Conservation (phyloP, 1,284 basidiomycete species). For the Pseudozyma tsukubaensis region DNA sequence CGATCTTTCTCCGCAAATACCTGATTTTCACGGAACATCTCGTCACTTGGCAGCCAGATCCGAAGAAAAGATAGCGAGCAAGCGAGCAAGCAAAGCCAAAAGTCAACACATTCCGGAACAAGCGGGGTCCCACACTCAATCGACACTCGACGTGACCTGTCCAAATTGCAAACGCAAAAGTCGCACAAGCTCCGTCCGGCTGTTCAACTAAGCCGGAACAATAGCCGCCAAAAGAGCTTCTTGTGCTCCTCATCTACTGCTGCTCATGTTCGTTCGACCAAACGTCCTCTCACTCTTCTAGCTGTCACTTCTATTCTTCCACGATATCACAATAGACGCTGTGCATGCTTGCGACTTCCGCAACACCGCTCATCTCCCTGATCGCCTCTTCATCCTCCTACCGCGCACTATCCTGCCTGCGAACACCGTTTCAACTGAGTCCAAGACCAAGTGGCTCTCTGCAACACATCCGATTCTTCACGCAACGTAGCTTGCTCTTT, state of each 20-base stretch:
- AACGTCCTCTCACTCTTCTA: no score
- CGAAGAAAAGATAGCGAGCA: background rate
- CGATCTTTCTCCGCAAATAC: background rate
- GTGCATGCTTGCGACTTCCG: slow-evolving; percentile 20
- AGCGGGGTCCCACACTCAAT: background rate
- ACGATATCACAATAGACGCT: background rate
- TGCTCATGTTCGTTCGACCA: background rate
- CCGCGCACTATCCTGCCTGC: background rate
- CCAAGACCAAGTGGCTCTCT: background rate
- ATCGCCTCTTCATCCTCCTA: slow-evolving; percentile 14
- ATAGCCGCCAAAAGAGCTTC: background rate
- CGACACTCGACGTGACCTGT: background rate
- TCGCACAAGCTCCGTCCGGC: background rate
- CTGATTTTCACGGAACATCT: background rate
- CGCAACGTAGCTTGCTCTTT: background rate
- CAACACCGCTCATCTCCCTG: slow-evolving; percentile 11
- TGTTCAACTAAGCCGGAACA: slow-evolving; percentile 7
- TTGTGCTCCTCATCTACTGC: background rate
- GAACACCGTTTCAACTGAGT: background rate
- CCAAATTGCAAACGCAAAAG: background rate
- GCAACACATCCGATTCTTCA: background rate
- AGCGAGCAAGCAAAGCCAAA: background rate
- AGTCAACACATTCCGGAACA: background rate
- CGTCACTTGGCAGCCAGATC: background rate
- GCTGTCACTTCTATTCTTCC: background rate